These are phyloP conservation scores for Neonectria faginata DNA, from an alignment of 2,329 filamentous ascomycete genomes.

Conservation along the genomic window DNA sequence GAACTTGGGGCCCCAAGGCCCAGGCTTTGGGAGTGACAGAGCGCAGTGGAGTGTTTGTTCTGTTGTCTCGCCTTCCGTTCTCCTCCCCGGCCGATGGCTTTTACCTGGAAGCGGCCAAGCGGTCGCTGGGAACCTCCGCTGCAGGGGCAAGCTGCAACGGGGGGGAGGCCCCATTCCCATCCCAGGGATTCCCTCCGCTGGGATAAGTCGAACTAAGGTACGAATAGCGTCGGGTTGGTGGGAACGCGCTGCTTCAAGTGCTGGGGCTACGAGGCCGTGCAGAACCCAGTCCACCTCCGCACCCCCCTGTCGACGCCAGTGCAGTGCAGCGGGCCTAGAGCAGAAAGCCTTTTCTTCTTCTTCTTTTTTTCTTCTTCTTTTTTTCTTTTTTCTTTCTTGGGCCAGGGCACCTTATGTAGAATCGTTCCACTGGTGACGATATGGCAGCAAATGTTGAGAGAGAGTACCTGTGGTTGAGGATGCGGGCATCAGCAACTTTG, in stretches of 20 bases:
- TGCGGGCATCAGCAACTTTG: not conserved
- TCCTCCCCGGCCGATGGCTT: not conserved
- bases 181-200: conserved; percentile 1
- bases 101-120: not conserved
- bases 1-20: not conserved
- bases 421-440: conserved; percentile 10
- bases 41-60: not conserved
- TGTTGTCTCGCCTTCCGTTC: not conserved
- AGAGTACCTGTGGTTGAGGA: not conserved
- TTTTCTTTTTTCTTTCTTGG: too few relatives aligned
- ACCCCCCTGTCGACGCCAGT: conserved; percentile 9
- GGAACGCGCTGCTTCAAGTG: conserved; percentile 1
- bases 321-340: too few relatives aligned
- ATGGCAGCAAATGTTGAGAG: not conserved
- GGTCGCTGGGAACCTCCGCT: conserved; percentile 15
- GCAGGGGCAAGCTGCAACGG: conserved; percentile 21
- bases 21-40: conserved; percentile 5
- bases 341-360: not conserved
- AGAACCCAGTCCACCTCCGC: conserved; percentile 2
- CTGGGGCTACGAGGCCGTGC: conserved; percentile 10
- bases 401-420: not conserved
- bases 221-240: not conserved
- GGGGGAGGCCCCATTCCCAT: not conserved
- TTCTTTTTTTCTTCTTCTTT: not conserved
- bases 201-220: not conserved